These are phyloP conservation scores for Ceratobasidium sp. DNA, from an alignment of 1,284 basidiomycete species.

Conservation along the genomic window DNA sequence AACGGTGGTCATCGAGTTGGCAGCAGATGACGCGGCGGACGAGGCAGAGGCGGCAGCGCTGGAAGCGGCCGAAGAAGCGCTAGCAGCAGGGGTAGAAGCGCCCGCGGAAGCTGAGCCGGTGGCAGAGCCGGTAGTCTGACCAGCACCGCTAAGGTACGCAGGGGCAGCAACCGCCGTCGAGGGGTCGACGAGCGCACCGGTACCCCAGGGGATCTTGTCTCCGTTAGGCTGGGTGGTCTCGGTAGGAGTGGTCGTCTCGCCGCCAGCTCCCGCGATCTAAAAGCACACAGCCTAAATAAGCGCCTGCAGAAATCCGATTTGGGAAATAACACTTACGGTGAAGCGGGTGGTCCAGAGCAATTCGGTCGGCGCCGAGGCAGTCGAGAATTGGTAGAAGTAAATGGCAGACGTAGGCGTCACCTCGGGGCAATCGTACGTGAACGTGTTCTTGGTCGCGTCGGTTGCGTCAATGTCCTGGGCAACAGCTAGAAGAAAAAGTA, in stretches of 20 bases:
- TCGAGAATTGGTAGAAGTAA: constrained; percentile 47
- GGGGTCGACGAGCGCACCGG: constrained; percentile 41
- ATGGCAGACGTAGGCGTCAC: constrained; percentile 42
- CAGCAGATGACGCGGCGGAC: constrained; percentile 9
- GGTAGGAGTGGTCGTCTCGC: constrained; percentile 24
- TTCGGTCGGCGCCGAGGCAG: constrained; percentile 27
- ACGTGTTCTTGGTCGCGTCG: constrained; percentile 37
- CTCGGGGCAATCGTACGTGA: constrained; percentile 44
- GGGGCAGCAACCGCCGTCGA: constrained; percentile 25
- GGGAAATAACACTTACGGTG: constrained; percentile 23
- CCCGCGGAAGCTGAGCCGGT: not conserved
- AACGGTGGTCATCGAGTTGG: not conserved
- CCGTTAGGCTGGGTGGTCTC: constrained; percentile 43
- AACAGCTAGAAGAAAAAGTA: constrained; percentile 34
- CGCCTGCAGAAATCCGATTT: not conserved
- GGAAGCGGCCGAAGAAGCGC: not conserved
- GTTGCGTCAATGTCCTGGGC: constrained; percentile 44
- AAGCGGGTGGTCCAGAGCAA: constrained; percentile 46
- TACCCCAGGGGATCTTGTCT: constrained; percentile 41
- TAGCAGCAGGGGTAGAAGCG: constrained; percentile 5
- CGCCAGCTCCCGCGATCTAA: constrained; percentile 43
- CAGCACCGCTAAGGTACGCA: constrained; percentile 7
- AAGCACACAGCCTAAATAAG: not conserved
- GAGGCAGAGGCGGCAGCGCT: not conserved
- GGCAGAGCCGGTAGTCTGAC: constrained; percentile 10